Evolutionary conservation across 176 grass and related monocot species (phyloP), one percentile per base, ranked within the genome.

Genomic region (Avena eriantha): DNA sequence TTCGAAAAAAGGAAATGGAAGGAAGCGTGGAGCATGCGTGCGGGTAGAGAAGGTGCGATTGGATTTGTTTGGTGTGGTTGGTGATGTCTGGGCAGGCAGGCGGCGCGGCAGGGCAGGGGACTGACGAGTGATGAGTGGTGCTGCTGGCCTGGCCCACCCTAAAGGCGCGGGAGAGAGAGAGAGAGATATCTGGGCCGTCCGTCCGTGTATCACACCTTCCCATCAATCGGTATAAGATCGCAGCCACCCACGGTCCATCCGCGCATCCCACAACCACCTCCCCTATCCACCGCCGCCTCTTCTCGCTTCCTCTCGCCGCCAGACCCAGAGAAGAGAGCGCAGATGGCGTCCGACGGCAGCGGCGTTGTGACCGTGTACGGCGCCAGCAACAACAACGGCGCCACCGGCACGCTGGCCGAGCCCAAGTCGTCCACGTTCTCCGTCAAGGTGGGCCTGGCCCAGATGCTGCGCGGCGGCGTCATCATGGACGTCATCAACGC

Each of bases 401-500:
- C 63, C 63, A 0, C 63, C 63, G 65, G 48, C 26, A 54, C 90
- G 3, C 80, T 92, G 4, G 23, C 84, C 0, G 80, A 94, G 60
- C 81, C 86, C 1, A 89, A 91, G 73, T 78, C 89, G 0, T 58
- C 88, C 41, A 73, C 31, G 21, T 86, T 90, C 34, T 88, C 92
- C 39, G 83, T 84, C 49, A 87, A 87, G 85, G 85, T 92, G 0
- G 93, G 93, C 0, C 85, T 95, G 0, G 93, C 93, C 33, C 93
- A 95, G 93, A 95, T 95, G 93, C 85, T 95, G 0, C 93, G 93
- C 1, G 93, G 93, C 23, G 93, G 93, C 4, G 93, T 95, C 65
- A 92, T 92, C 60, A 95, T 95, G 93, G 93, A 95, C 88, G 93
- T 95, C 1, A 90, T 95, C 8, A 91, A 80, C 39, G 56, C 93